Conservation (phyloP, 148 eudicot species). For the Rhododendron molle region DNA sequence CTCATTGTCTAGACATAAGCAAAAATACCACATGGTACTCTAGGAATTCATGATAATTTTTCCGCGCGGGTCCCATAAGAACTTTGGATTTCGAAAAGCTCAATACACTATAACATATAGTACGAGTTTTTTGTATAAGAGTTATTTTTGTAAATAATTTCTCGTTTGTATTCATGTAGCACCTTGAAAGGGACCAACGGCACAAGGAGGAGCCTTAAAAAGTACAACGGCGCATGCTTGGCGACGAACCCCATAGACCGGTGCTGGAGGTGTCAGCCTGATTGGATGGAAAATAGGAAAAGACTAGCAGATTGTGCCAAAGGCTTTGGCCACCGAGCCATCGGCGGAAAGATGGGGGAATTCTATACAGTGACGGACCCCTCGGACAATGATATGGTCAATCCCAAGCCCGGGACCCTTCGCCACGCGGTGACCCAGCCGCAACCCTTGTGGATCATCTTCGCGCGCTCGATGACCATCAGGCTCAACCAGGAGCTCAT, state of each 20-base stretch:
- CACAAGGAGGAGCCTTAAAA: constrained; percentile 41
- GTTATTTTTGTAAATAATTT: neutral
- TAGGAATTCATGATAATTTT: too few species aligned
- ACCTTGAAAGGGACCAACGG: constrained; percentile 21
- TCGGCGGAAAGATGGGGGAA: constrained; percentile 61
- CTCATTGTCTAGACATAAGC: too few species aligned
- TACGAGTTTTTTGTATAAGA: neutral
- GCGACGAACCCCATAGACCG: constrained; percentile 70
- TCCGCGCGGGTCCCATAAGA: neutral
- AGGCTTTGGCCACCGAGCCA: constrained; percentile 54
- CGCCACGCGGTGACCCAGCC: constrained; percentile 54
- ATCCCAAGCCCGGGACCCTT: constrained; percentile 60
- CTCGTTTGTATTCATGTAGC: neutral
- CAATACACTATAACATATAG: neutral
- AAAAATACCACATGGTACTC: too few species aligned
- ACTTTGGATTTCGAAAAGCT: neutral
- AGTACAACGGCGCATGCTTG: constrained; percentile 27
- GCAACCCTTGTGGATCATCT: constrained; percentile 66
- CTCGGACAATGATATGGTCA: constrained; percentile 36
- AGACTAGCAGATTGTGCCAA: constrained; percentile 50
- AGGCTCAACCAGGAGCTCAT: constrained; percentile 48
- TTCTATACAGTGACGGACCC: constrained; percentile 49
- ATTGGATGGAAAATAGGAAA: constrained; percentile 50
- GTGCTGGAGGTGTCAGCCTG: constrained; percentile 62
- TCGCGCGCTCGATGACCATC: constrained; percentile 42